phyloP scores from a whole-genome alignment of 805 yeast genomes.

The Komagataella kurtzmanii region DNA sequence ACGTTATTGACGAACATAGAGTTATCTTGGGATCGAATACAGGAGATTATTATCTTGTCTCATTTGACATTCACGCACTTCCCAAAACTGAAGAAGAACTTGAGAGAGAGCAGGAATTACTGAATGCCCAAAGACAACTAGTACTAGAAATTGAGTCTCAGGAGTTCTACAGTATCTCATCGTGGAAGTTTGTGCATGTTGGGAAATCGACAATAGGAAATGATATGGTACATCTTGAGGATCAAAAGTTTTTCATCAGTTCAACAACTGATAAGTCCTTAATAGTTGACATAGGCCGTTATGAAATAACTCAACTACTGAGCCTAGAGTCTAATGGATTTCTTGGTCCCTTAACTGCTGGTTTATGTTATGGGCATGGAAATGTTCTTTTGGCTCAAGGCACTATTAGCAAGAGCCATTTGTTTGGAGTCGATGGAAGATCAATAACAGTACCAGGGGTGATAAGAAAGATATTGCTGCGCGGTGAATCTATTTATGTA shows the following conservation, averaged over 20 bases:
- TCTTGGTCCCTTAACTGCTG: not conserved
- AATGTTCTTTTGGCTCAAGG: not conserved
- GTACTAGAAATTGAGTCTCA: not conserved
- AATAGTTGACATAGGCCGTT: not conserved
- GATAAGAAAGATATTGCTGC: not conserved
- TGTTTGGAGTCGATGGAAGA: not conserved
- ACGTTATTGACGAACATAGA: not conserved
- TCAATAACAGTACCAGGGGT: not conserved
- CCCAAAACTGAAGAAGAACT: not conserved
- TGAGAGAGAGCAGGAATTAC: not conserved
- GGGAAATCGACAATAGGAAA: not conserved
- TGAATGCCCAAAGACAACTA: not conserved
- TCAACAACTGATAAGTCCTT: not conserved
- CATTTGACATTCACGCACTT: not conserved
- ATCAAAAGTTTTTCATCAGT: not conserved
- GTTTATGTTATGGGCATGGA: not conserved
- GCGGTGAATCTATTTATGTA: not conserved
- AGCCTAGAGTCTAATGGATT: not conserved
- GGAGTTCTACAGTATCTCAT: not conserved
- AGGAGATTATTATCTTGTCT: not conserved
- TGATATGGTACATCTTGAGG: not conserved
- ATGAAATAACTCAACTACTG: not conserved
- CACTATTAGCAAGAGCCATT: not conserved
- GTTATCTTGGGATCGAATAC: not conserved
- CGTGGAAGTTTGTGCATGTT: not conserved